phyloP scores from a whole-genome alignment of 1,284 basidiomycete genomes.

The Moesziomyces aphidis region DNA sequence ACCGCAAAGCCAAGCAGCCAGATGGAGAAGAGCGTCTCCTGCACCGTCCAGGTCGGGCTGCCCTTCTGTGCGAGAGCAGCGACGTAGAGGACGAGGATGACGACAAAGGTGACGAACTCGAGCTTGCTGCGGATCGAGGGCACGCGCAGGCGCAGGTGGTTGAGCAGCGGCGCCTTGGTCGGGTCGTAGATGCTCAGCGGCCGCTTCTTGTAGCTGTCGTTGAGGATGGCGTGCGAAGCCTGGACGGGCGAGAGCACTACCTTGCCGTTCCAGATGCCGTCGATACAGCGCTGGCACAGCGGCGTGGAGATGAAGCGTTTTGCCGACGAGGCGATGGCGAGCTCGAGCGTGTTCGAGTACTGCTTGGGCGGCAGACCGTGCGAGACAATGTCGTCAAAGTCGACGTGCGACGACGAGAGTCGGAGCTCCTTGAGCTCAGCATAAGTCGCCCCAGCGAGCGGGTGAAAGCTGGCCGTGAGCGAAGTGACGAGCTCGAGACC shows the following conservation, averaged over 20 bases:
- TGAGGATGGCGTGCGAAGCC: constrained; percentile 56
- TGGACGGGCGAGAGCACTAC: constrained; percentile 53
- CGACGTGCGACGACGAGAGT: constrained; percentile 28
- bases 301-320: constrained; percentile 62
- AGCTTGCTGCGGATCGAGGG: constrained; percentile 88
- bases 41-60: constrained; percentile 45
- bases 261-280: constrained; percentile 59
- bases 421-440: constrained; percentile 37
- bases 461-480: constrained; percentile 88
- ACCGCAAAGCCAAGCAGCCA: constrained; percentile 77
- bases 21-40: constrained; percentile 56
- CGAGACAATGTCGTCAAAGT: constrained; percentile 22
- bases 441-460: constrained; percentile 71
- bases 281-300: constrained; percentile 60
- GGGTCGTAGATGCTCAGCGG: constrained; percentile 95
- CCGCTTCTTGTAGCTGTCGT: constrained; percentile 88
- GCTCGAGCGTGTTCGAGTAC: constrained; percentile 56
- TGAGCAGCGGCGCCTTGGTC: constrained; percentile 87
- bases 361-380: constrained; percentile 39
- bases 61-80: constrained; percentile 62
- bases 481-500: constrained; percentile 79
- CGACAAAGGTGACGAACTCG: constrained; percentile 81
- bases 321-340: constrained; percentile 58
- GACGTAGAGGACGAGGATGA: constrained; percentile 60
- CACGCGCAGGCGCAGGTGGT: constrained; percentile 94